phyloP scores from a whole-genome alignment of 176 grass and related monocot species.

The Panicum miliaceum region DNA sequence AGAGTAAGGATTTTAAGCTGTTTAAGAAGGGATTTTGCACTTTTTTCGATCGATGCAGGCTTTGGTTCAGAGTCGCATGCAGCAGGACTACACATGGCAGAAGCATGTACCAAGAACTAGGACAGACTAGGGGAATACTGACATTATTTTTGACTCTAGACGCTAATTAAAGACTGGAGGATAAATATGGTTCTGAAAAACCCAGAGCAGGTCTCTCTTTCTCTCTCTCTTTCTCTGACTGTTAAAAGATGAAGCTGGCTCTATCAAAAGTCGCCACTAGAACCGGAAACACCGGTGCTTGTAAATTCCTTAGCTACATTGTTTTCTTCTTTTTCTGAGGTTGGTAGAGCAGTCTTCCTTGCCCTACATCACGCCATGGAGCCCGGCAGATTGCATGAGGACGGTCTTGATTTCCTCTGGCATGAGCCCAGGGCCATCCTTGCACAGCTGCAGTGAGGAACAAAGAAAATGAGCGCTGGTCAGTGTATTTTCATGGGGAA shows the following conservation, averaged over 20 bases:
- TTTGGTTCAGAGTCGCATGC: constrained; percentile 22
- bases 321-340: background rate
- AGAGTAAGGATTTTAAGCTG: background rate
- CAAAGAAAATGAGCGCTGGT: background rate
- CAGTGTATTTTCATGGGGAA: constrained; percentile 20
- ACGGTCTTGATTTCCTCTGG: constrained; percentile 93
- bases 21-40: background rate
- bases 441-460: constrained; percentile 73
- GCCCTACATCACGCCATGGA: constrained; percentile 54
- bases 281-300: background rate
- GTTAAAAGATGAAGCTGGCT: constrained; percentile 21
- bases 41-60: constrained; percentile 6
- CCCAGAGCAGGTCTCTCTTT: background rate
- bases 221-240: background rate
- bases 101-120: constrained; percentile 31
- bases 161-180: constrained; percentile 24
- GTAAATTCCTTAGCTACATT: constrained; percentile 40
- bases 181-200: constrained; percentile 15
- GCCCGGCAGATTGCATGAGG: constrained; percentile 76
- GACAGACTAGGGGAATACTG: background rate
- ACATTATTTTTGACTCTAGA: constrained; percentile 40
- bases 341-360: background rate
- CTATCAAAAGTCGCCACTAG: background rate
- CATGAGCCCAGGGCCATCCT: constrained; percentile 68
- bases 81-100: constrained; percentile 13